phyloP scores from a whole-genome alignment of 371 early-diverging fungal species.

The Dichotomocladium elegans region DNA sequence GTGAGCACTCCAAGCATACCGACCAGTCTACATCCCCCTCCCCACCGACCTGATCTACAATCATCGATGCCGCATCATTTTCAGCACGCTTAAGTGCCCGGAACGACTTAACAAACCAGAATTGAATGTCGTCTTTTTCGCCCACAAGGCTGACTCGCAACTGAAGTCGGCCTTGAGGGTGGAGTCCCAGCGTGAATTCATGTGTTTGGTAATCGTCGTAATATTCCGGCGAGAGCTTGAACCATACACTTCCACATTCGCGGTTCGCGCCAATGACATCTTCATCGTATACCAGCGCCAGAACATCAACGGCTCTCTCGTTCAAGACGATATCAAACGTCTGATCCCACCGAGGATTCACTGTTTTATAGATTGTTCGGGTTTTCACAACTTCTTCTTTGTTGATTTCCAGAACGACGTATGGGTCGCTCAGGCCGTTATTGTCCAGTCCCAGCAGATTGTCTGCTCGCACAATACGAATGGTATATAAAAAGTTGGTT shows the following conservation, averaged over 20 bases:
- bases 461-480: slow-evolving; percentile 58
- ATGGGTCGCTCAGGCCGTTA: slow-evolving; percentile 68
- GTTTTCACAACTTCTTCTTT: slow-evolving; percentile 54
- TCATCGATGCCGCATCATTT: slow-evolving; percentile 64
- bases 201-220: slow-evolving; percentile 72
- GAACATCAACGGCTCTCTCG: slow-evolving; percentile 52
- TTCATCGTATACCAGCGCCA: slow-evolving; percentile 72
- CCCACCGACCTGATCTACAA: slow-evolving; percentile 71
- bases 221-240: slow-evolving; percentile 58
- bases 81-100: slow-evolving; percentile 71
- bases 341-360: slow-evolving; percentile 93
- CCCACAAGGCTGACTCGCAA: slow-evolving; percentile 86
- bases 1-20: not conserved
- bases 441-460: slow-evolving; percentile 50
- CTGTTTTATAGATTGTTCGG: slow-evolving; percentile 63
- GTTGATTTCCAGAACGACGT: slow-evolving; percentile 66
- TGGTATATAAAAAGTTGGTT: slow-evolving; percentile 46
- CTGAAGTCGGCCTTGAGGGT: slow-evolving; percentile 79
- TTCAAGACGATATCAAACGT: slow-evolving; percentile 72
- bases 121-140: slow-evolving; percentile 89
- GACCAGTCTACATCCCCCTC: not conserved
- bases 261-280: slow-evolving; percentile 81
- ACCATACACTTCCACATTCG: slow-evolving; percentile 68
- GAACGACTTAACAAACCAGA: slow-evolving; percentile 86
- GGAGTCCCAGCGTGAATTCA: slow-evolving; percentile 80